Evolutionary conservation across 2,329 filamentous ascomycete species (phyloP), one percentile per base, ranked within the genome.

Genomic region (Plectosphaerella plurivora): DNA sequence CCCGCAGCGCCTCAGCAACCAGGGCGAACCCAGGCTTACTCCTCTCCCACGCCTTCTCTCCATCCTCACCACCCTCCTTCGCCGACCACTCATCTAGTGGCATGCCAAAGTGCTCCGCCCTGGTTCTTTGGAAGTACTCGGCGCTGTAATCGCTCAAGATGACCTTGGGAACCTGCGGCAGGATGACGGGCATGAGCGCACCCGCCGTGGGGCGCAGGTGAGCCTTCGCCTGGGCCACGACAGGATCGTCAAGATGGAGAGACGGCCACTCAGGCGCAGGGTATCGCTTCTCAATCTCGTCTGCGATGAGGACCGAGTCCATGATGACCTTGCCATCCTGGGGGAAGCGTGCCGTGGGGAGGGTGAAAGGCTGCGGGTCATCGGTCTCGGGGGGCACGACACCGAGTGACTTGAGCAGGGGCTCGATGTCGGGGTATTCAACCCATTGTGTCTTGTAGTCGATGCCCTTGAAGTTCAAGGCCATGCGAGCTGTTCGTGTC

Each of bases 371-470:
- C 28, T 61, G 62, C 9, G 52, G 39, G 36, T 67, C 65, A 2
- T 66, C 65, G 9, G 68, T 57, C 48, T 81, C 77, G 18, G 81
- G 72, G 15, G 74, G 68, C 22, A 5, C 5, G 49, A 79, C 62
- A 51, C 72, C 74, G 41, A 42, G 9, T 11, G 45, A 70, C 59
- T 80, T 72, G 48, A 89, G 70, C 3, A 66, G 78, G 2, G 79
- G 67, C 52, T 73, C 77, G 54, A 91, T 73, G 36, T 88, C 79
- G 1, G 85, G 86, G 58, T 87, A 89, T 61, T 88, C 84, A 15
- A 84, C 68, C 84, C 84, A 89, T 74, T 84, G 73, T 0, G 86
- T 89, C 62, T 78, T 76, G 70, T 89, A 90, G 45, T 82, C 75
- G 14, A 89, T 65, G 1, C 73, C 73, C 64, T 90, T 90, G 70